A percentile compares a stretch with the other conserved stretches of the same genome.
phyloP scores from a whole-genome alignment of 169 alveolate species.

The Condylostoma magnum region DNA sequence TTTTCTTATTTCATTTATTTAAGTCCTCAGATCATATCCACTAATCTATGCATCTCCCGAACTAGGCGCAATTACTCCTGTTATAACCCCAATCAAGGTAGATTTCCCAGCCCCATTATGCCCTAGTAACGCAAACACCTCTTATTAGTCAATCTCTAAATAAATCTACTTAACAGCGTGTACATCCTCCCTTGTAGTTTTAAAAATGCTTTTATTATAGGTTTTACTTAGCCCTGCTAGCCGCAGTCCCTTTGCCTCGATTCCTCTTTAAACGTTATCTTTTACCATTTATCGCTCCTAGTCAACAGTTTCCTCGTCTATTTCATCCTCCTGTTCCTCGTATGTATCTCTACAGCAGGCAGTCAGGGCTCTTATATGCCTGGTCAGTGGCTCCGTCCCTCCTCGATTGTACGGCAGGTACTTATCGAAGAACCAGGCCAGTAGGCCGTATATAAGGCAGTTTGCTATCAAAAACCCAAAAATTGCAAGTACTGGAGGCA shows the following conservation, averaged over 20 bases:
- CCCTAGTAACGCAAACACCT: conserved; percentile 85
- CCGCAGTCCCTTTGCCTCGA: conserved; percentile 48
- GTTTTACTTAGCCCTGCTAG: conserved; percentile 45
- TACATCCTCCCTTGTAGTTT: conserved; percentile 48
- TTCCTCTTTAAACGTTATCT: conserved; percentile 3
- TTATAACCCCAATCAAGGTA: conserved; percentile 80
- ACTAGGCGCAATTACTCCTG: conserved; percentile 67
- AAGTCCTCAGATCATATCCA: conserved; percentile 64
- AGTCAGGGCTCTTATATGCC: conserved; percentile 31
- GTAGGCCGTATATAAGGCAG: conserved; percentile 16
- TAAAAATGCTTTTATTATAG: conserved; percentile 44
- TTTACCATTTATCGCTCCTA: conserved; percentile 11
- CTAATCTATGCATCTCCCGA: conserved; percentile 69
- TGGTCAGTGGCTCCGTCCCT: neutral
- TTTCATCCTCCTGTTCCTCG: conserved; percentile 19
- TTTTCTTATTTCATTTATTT: conserved; percentile 62
- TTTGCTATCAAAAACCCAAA: conserved; percentile 12
- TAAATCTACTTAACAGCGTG: conserved; percentile 68
- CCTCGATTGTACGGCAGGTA: conserved; percentile 34
- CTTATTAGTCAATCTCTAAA: conserved; percentile 72
- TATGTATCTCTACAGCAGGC: conserved; percentile 32
- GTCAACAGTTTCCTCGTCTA: conserved; percentile 34
- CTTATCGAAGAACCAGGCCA: conserved; percentile 44
- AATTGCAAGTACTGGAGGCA: conserved; percentile 38
- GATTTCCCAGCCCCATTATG: conserved; percentile 95